phyloP scores from a whole-genome alignment of 2,329 filamentous ascomycete genomes.

The Ascochyta clinopodiicola region DNA sequence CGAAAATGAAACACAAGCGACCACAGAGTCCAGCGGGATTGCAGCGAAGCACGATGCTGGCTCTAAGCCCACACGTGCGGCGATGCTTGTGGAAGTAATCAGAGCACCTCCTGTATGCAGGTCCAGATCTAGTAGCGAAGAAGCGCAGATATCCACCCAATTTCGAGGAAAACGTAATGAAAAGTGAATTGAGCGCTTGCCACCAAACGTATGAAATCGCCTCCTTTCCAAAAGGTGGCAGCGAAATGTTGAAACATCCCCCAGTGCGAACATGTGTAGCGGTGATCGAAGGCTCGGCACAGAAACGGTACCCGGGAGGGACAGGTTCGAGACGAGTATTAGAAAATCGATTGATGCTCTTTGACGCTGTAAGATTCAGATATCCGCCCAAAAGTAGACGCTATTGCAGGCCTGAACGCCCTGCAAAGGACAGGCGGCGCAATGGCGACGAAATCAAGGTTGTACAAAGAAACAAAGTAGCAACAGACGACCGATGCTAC shows the following conservation, averaged over 20 bases:
- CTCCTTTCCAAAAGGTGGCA: slow-evolving; percentile 4
- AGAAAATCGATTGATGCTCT: slow-evolving; percentile 27
- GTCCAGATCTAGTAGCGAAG: slow-evolving; percentile 35
- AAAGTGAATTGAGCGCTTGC: slow-evolving; percentile 27
- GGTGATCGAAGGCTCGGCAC: slow-evolving; percentile 9
- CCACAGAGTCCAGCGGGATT: slow-evolving; percentile 31
- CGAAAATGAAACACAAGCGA: slow-evolving; percentile 32
- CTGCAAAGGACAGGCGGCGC: slow-evolving; percentile 21
- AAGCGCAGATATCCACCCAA: slow-evolving; percentile 34
- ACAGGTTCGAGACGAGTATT: slow-evolving; percentile 17
- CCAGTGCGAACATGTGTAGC: slow-evolving; percentile 14
- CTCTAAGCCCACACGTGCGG: slow-evolving; percentile 28
- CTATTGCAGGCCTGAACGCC: slow-evolving; percentile 26
- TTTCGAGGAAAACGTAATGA: slow-evolving; percentile 22
- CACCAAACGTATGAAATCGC: slow-evolving; percentile 20
- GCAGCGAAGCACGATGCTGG: slow-evolving; percentile 34
- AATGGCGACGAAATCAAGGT: slow-evolving; percentile 24
- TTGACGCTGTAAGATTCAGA: slow-evolving; percentile 31
- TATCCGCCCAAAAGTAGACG: slow-evolving; percentile 31
- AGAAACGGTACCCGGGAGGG: slow-evolving; percentile 18
- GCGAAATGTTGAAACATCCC: slow-evolving; percentile 17
- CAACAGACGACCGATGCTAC: slow-evolving; percentile 4
- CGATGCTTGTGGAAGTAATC: slow-evolving; percentile 31
- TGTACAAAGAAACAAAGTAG: slow-evolving; percentile 31
- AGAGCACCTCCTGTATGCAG: slow-evolving; percentile 36